Conservation (phyloP, 805 yeast species). For the Tetrapisispora arboricola region DNA sequence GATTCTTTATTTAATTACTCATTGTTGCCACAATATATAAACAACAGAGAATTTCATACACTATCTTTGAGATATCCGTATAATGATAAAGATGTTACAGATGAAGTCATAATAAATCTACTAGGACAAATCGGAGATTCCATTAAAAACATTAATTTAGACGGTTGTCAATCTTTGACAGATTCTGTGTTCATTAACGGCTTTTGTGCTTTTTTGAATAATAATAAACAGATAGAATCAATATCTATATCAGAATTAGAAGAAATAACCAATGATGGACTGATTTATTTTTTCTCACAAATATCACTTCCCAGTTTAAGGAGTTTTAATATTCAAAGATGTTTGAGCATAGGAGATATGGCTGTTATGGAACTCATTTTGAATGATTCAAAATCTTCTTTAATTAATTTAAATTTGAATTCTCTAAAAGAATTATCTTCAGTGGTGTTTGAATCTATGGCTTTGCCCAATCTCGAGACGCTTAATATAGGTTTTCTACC, state of each 20-base stretch:
- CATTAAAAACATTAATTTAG: conserved; percentile 47
- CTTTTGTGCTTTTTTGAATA: conserved; percentile 44
- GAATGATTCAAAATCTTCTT: conserved; percentile 49
- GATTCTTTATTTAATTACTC: conserved; percentile 64
- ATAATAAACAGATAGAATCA: conserved; percentile 33
- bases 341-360: conserved; percentile 52
- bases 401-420: conserved; percentile 64
- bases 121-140: conserved; percentile 54
- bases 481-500: conserved; percentile 76
- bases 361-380: conserved; percentile 49
- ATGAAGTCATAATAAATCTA: conserved; percentile 53
- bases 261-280: conserved; percentile 59
- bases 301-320: conserved; percentile 46
- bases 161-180: conserved; percentile 66
- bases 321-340: conserved; percentile 52
- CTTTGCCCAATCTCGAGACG: conserved; percentile 50
- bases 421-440: conserved; percentile 52
- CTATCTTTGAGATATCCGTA: conserved; percentile 63
- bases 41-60: conserved; percentile 34
- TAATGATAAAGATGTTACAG: conserved; percentile 54
- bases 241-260: conserved; percentile 52
- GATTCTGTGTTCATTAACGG: conserved; percentile 54
- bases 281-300: conserved; percentile 44
- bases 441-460: conserved; percentile 40
- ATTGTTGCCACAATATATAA: conserved; percentile 53